Conservation (phyloP, 2,329 filamentous ascomycete species). For the Calonectria pteridis region DNA sequence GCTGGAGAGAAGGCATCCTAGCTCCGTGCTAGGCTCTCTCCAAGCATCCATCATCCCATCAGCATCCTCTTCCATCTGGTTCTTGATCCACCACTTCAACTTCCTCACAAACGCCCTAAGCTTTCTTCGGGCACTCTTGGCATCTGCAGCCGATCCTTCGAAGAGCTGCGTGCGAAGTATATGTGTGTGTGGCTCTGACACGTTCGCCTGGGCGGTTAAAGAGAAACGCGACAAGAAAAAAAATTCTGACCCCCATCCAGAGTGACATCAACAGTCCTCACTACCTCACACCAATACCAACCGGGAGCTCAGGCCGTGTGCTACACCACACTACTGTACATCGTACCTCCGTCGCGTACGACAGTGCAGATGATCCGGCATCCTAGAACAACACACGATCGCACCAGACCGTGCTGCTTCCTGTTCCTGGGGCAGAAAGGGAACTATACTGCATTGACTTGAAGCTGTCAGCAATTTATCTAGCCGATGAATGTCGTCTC, state of each 20-base stretch:
- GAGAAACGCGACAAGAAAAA: slow-evolving; percentile 1
- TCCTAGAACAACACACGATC: slow-evolving; percentile 16
- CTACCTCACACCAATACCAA: slow-evolving; percentile 9
- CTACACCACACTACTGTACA: slow-evolving; percentile 1
- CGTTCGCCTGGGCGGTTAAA: slow-evolving; percentile 20
- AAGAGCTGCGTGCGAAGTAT: background rate
- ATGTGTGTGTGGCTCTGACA: background rate
- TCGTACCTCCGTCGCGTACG: slow-evolving; percentile 3
- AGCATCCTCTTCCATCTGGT: slow-evolving; percentile 3
- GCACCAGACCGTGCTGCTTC: slow-evolving; percentile 7
- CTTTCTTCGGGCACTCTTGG: slow-evolving; percentile 19
- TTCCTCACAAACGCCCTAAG: slow-evolving; percentile 25
- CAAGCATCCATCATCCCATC: slow-evolving; percentile 15
- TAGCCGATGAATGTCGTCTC: background rate
- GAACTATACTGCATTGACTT: background rate
- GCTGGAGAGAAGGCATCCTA: slow-evolving; percentile 1
- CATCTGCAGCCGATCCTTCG: slow-evolving; percentile 9
- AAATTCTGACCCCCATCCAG: slow-evolving; percentile 1
- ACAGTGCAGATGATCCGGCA: slow-evolving; percentile 5
- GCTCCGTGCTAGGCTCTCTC: background rate
- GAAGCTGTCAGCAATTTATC: background rate
- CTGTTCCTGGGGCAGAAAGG: background rate
- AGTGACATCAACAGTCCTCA: background rate
- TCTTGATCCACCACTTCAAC: slow-evolving; percentile 19
- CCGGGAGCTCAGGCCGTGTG: slow-evolving; percentile 8